These are phyloP conservation scores for Ophiostoma montium DNA, from an alignment of 2,329 filamentous ascomycete species.

Conservation along the genomic window DNA sequence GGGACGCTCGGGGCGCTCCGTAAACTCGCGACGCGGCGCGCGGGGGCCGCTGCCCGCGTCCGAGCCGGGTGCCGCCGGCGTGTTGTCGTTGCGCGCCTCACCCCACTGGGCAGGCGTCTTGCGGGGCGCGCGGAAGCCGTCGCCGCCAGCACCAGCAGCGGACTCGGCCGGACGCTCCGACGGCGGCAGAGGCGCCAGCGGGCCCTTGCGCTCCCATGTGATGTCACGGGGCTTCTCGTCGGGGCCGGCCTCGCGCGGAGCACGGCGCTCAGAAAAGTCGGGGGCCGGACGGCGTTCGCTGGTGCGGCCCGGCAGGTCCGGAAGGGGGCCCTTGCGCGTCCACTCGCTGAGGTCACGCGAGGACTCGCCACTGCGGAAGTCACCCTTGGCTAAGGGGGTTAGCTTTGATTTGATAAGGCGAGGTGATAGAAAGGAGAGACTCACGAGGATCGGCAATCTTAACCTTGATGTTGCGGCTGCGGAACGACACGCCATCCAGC, in stretches of 20 bases:
- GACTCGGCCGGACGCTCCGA: conserved; percentile 30
- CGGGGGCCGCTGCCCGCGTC: conserved; percentile 49
- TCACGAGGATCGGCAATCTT: conserved; percentile 96
- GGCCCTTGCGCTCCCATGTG: conserved; percentile 88
- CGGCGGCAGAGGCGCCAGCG: conserved; percentile 57
- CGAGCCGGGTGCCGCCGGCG: conserved; percentile 1
- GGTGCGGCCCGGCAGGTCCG: conserved; percentile 24
- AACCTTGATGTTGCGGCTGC: conserved; percentile 79
- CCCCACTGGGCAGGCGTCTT: conserved; percentile 63
- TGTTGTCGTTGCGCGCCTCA: conserved; percentile 34
- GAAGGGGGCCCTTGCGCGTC: conserved; percentile 72
- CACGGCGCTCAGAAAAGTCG: conserved; percentile 50
- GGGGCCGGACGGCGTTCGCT: conserved; percentile 31
- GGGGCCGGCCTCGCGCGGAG: conserved; percentile 52
- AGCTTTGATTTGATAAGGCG: background rate
- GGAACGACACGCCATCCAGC: conserved; percentile 68
- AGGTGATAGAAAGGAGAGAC: conserved; percentile 23
- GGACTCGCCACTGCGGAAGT: conserved; percentile 49
- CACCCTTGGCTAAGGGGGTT: conserved; percentile 58
- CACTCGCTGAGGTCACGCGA: conserved; percentile 76
- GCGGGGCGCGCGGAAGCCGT: conserved; percentile 46
- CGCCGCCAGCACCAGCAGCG: conserved; percentile 42
- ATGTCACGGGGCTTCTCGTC: conserved; percentile 69
- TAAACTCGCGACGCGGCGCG: conserved; percentile 62
- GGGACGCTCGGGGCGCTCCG: conserved; percentile 28